Evolutionary conservation across 371 early-diverging fungal genomes (phyloP), one percentile per base, ranked within the genome.

Genomic region (Actinomortierella wolfii): DNA sequence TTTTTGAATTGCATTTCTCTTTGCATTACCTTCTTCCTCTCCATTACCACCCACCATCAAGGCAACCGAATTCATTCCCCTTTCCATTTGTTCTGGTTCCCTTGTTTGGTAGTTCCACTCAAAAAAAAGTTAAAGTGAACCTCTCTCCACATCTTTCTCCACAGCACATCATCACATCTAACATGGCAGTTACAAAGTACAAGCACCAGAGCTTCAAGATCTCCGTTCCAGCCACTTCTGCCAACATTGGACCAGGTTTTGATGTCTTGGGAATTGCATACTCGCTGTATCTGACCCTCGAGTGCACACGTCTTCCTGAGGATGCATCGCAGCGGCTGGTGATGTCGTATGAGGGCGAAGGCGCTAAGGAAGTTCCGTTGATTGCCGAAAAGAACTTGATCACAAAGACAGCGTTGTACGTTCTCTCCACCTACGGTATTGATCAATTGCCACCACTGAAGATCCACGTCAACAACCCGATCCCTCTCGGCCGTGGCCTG

Each of bases 191-290:
- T n/a, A 11, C 34, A 34, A 6, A 4, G 34, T 34, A 34, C 34
- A 34, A 34, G 34, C 34, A 34, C 34, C 4, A 34, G 34, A 11
- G 34, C 34, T 86, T 91, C 74, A 84, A 76, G 51, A 92, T 97
- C 76, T 66, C 80, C 39, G 95, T 97, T 41, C 98, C 99, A 1
- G 92, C 92, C 42, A 94, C 97, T 8, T 89, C 97, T 13, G 92
- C 99, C 61, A 98, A 98, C 79, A 87, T 98, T 57, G 99, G 99
- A 9, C 97, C 97, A 8, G 98, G 98, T 34, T 98, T 95, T 66
- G 98, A 98, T 79, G 90, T 90, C 26, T 84, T 98, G 53, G 99
- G 99, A 44, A 83, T 95, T 18, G 91, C 95, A 11, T 87, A 96
- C 29, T 90, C 92, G 4, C 81, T 96, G 43, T 89, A 90, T 77